Evolutionary conservation across 495 filamentous ascomycete genomes (phyloP), one percentile per base, ranked within the genome.

Genomic region (Xylaria nigripes): DNA sequence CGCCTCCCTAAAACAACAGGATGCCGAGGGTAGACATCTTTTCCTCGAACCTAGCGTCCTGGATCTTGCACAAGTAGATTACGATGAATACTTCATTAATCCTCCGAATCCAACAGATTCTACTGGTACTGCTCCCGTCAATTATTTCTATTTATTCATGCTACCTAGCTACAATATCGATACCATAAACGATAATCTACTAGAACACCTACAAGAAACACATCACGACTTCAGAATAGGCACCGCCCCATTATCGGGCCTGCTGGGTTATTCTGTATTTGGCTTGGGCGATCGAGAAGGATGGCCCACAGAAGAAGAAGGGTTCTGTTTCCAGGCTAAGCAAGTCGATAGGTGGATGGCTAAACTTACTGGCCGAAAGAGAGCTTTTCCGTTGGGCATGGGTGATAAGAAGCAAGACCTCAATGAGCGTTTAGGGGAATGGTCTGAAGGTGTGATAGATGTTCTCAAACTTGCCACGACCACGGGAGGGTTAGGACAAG

Each of bases 141-240:
- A 83, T 61, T 82, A 85, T 61, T 82, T 96, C 49, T 97, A 96
- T 64, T 76, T 95, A 29, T 65, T 96, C 23, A 65, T 96, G 45
- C 62, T 95, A 12, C 93, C 92, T 2, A 86, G 83, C 30, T 97
- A 95, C 70, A 90, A 96, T 64, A 95, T 95, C 55, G 90, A 95
- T 61, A 91, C 86, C 24, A 81, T 92, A 15, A 80, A 93, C 56
- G 83, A 87, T 65, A 86, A 76, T 16, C 89, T 96, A 64, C 70
- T 96, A 13, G 78, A 83, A 46, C 89, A 96, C 67, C 69, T 97
- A 12, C 75, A 84, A 60, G 92, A 97, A 61, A 97, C 90, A 0
- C 91, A 96, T 62, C 78, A 96, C 70, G 92, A 97, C 68, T 96
- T 96, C 71, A 83, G 92, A 18, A 93, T 97, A 55, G 90, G 96